These are phyloP conservation scores for Aspergillus pseudoterreus DNA, from an alignment of 2,329 filamentous ascomycete genomes.

Conservation along the genomic window DNA sequence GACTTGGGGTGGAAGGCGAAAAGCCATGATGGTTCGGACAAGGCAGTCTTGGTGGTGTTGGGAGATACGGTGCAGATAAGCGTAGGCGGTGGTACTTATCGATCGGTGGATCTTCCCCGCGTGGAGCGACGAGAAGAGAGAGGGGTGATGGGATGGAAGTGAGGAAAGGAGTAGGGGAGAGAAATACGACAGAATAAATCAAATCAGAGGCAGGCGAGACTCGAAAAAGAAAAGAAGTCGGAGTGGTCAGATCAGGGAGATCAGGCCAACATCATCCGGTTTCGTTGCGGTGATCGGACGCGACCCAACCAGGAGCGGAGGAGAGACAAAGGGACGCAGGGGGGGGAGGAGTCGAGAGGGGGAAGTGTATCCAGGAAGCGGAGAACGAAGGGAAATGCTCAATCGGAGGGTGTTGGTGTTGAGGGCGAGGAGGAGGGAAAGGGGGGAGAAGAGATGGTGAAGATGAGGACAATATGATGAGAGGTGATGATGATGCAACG, in stretches of 20 bases:
- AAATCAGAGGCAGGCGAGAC: background rate
- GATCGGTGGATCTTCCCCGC: slow-evolving; percentile 20
- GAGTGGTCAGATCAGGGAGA: background rate
- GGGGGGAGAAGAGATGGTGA: background rate
- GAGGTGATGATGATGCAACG: slow-evolving; percentile 1
- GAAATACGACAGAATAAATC: background rate
- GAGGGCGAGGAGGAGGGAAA: background rate
- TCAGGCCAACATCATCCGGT: background rate
- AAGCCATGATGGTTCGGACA: slow-evolving; percentile 28
- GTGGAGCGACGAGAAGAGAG: slow-evolving; percentile 4
- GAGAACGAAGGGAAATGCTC: background rate
- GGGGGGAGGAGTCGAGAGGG: background rate
- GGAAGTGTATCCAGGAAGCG: background rate
- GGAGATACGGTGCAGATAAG: slow-evolving; percentile 4
- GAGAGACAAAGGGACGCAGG: background rate
- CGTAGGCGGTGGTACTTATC: background rate
- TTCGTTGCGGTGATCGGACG: background rate
- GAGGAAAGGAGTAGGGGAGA: background rate
- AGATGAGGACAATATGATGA: background rate
- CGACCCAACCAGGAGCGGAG: background rate
- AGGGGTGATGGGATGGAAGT: background rate
- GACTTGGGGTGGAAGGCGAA: slow-evolving; percentile 35
- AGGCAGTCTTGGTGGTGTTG: background rate
- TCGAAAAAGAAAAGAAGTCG: background rate
- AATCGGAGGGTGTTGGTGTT: too few relatives aligned